Conservation (phyloP, 352 stramenopile genomes). For the Globisporangium cederbergense region DNA sequence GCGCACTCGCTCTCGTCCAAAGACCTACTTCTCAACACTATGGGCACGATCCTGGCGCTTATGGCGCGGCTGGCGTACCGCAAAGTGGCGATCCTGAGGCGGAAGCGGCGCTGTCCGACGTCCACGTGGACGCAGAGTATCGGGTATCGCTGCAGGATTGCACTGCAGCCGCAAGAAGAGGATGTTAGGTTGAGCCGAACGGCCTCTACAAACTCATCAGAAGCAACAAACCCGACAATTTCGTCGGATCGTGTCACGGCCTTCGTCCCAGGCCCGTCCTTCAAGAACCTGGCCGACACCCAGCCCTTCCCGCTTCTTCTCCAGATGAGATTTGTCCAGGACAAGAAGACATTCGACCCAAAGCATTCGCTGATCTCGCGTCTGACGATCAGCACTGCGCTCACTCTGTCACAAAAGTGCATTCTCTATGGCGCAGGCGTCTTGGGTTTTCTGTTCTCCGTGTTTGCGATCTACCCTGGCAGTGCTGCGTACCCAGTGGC, state of each 20-base stretch:
- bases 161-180: neutral
- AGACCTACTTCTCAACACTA: constrained; percentile 14
- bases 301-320: neutral
- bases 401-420: neutral
- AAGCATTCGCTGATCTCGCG: neutral
- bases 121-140: constrained; percentile 14
- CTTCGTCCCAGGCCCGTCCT: neutral
- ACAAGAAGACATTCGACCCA: constrained; percentile 4
- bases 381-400: neutral
- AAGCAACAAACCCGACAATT: too few relatives aligned
- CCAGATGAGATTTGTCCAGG: constrained; percentile 7
- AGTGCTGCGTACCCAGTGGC: neutral
- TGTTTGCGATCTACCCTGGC: constrained; percentile 8
- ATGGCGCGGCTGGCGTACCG: constrained; percentile 11
- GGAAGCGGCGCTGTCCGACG: neutral
- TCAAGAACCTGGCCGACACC: neutral
- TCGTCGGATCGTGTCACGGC: neutral
- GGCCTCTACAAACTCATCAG: too few relatives aligned
- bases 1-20: constrained; percentile 4
- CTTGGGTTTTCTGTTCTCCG: constrained; percentile 6
- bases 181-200: too few relatives aligned
- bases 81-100: constrained; percentile 5
- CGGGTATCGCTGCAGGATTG: constrained; percentile 10
- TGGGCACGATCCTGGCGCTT: constrained; percentile 13
- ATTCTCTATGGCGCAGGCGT: constrained; percentile 1